phyloP scores from a whole-genome alignment of 306 rosid genomes.

The Vigna angularis region DNA sequence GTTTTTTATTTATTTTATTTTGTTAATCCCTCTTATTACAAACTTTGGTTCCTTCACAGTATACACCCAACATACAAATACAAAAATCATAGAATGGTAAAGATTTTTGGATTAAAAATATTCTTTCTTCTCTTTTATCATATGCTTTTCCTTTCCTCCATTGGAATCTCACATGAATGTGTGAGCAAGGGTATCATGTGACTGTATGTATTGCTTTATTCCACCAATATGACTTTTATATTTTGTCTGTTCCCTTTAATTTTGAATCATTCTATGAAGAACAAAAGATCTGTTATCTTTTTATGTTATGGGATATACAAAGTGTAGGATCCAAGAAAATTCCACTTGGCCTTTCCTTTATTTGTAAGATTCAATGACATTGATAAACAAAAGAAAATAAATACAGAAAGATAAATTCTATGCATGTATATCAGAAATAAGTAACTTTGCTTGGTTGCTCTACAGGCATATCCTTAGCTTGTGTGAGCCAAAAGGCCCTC shows the following conservation, averaged over 20 bases:
- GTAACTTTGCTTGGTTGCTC: neutral
- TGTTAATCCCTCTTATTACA: no score
- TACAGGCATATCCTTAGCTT: constrained; percentile 45
- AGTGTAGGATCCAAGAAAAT: constrained; percentile 47
- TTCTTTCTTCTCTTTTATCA: constrained; percentile 39
- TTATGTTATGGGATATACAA: constrained; percentile 35
- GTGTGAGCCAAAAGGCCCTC: constrained; percentile 30
- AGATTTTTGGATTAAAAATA: constrained; percentile 17
- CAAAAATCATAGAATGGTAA: no score
- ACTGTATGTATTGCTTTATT: constrained; percentile 38
- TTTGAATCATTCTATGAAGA: constrained; percentile 29
- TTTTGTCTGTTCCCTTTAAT: constrained; percentile 39
- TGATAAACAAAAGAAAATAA: constrained; percentile 2
- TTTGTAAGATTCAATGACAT: constrained; percentile 30
- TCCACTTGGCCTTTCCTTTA: constrained; percentile 19
- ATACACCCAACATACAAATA: neutral
- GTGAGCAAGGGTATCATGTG: constrained; percentile 5
- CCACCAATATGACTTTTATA: constrained; percentile 31
- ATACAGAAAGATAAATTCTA: neutral
- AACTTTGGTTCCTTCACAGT: neutral
- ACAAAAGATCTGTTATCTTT: neutral
- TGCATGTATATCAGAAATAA: neutral
- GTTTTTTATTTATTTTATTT: no score
- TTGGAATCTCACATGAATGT: constrained; percentile 33
- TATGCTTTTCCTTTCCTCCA: constrained; percentile 27